Evolutionary conservation across 257 asterid species (phyloP).

Genomic region (Rauvolfia tetraphylla): DNA sequence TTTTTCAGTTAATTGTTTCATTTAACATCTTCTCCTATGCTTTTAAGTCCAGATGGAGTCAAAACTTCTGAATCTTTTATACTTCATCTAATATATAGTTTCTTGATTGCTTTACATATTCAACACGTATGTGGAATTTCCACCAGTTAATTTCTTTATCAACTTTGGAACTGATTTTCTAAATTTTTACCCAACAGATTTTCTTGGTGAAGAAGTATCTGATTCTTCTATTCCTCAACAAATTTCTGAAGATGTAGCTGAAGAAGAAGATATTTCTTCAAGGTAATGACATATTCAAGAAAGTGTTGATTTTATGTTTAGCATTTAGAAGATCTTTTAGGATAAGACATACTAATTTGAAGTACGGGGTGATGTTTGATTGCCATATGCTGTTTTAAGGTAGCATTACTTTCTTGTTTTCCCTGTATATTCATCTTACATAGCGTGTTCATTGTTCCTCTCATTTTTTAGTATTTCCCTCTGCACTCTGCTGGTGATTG

Average conservation of each 20-base stretch:
- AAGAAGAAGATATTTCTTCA: constrained; percentile 74
- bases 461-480: too few species aligned
- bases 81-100: background rate
- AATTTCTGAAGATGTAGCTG: constrained; percentile 52
- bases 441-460: too few species aligned
- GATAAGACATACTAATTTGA: background rate
- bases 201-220: constrained; percentile 62
- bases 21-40: too few species aligned
- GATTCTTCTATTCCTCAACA: constrained; percentile 61
- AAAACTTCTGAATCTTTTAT: too few species aligned
- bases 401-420: too few species aligned
- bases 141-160: background rate
- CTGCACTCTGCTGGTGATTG: too few species aligned
- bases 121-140: background rate
- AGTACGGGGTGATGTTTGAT: too few species aligned
- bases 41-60: background rate
- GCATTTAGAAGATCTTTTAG: constrained; percentile 16
- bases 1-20: too few species aligned
- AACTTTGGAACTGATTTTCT: constrained; percentile 17
- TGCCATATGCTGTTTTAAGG: too few species aligned
- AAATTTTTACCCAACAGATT: constrained; percentile 38
- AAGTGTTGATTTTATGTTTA: constrained; percentile 9
- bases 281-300: constrained; percentile 47
- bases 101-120: background rate
- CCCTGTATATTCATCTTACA: too few species aligned